phyloP scores from a whole-genome alignment of 2,329 filamentous ascomycete genomes.

The Aspergillus neotritici region DNA sequence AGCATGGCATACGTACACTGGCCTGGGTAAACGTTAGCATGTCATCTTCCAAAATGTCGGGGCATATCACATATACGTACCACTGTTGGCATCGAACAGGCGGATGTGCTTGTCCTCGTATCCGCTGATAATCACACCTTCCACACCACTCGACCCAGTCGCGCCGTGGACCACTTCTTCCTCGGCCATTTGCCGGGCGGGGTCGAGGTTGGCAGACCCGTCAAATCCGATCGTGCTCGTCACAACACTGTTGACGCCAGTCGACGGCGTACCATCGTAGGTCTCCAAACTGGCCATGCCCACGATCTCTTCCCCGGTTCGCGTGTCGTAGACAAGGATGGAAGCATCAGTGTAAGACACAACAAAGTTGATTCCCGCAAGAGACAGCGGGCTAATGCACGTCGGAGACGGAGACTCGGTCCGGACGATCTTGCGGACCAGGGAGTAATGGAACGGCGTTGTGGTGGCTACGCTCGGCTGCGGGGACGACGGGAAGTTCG shows the following conservation, averaged over 20 bases:
- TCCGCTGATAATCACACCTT: slow-evolving; percentile 91
- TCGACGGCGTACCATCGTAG: slow-evolving; percentile 79
- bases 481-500: slow-evolving; percentile 81
- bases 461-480: slow-evolving; percentile 81
- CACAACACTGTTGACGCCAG: slow-evolving; percentile 82
- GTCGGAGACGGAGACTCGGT: slow-evolving; percentile 70
- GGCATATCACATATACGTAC: slow-evolving; percentile 54
- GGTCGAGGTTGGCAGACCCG: slow-evolving; percentile 53
- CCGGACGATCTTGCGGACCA: slow-evolving; percentile 79
- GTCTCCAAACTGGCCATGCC: slow-evolving; percentile 92
- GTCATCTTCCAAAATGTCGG: neutral
- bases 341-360: slow-evolving; percentile 88
- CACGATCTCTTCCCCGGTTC: slow-evolving; percentile 84
- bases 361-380: slow-evolving; percentile 79
- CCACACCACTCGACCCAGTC: slow-evolving; percentile 75
- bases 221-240: slow-evolving; percentile 81
- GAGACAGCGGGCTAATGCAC: slow-evolving; percentile 82
- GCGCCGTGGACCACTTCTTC: slow-evolving; percentile 76
- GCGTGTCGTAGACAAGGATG: slow-evolving; percentile 85
- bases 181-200: slow-evolving; percentile 56
- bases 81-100: slow-evolving; percentile 98
- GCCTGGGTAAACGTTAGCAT: slow-evolving; percentile 50
- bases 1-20: slow-evolving; percentile 99
- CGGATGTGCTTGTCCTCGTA: slow-evolving; percentile 94
- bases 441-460: slow-evolving; percentile 79